Conservation (phyloP, 2,329 filamentous ascomycete species). For the Penicillium glabrum region DNA sequence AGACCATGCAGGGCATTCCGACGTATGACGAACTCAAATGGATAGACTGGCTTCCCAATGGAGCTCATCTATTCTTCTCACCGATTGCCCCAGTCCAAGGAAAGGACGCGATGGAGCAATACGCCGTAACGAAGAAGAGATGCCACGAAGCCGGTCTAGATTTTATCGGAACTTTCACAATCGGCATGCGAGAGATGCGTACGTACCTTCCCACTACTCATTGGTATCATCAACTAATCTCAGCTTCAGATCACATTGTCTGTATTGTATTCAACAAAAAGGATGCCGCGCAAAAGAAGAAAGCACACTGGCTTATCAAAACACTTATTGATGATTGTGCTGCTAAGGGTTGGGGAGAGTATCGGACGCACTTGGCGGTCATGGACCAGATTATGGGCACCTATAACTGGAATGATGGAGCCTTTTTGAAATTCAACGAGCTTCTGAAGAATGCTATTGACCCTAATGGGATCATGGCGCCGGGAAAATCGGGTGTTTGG, state of each 20-base stretch:
- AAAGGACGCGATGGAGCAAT: conserved; percentile 48
- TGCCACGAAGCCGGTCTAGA: conserved; percentile 50
- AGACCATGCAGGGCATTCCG: conserved; percentile 26
- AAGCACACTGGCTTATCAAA: conserved; percentile 39
- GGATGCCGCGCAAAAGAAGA: conserved; percentile 39
- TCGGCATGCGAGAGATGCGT: conserved; percentile 55
- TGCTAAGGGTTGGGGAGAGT: conserved; percentile 45
- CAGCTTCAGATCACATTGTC: conserved; percentile 49
- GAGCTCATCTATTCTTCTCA: conserved; percentile 53
- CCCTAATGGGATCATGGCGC: conserved; percentile 31
- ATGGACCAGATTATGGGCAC: conserved; percentile 51
- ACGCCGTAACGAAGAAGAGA: conserved; percentile 42
- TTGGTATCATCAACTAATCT: background rate
- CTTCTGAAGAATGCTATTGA: conserved; percentile 48
- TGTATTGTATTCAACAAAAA: conserved; percentile 54
- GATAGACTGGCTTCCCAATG: conserved; percentile 56
- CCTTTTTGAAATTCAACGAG: conserved; percentile 47
- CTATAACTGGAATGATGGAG: conserved; percentile 47
- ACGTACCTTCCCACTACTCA: background rate
- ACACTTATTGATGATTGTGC: conserved; percentile 44
- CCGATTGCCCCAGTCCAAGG: conserved; percentile 53
- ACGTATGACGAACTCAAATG: conserved; percentile 40
- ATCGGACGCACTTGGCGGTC: conserved; percentile 48
- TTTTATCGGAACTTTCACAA: conserved; percentile 52
- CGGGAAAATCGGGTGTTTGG: conserved; percentile 8